Evolutionary conservation across 768 basidiomycete genomes (phyloP), one percentile per base, ranked within the genome.

Genomic region (Mycena epipterygia): DNA sequence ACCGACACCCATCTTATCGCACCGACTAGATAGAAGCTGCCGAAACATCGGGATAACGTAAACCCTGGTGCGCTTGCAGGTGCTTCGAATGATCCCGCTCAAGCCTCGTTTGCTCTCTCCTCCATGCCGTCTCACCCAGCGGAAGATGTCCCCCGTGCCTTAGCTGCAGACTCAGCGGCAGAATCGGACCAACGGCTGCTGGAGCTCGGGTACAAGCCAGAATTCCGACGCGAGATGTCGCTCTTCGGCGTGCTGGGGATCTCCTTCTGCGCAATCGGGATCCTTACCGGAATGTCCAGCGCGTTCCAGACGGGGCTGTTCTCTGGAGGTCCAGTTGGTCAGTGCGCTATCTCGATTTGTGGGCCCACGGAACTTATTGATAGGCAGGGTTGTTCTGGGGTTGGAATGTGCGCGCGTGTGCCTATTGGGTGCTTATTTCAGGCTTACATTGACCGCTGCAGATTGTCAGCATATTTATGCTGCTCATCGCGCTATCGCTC

Each of bases 141-240:
- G 7, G 32, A 61, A 32, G 42, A 63, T 62, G 61, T 52, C 23
- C 68, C 51, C 68, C 74, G 5, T 58, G 58, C 73, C 25, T 46
- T 76, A 63, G 60, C 25, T 21, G 12, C 27, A 25, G 72, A 69
- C 25, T 68, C 55, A 17, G 64, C 52, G 11, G 51, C 64, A 67
- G 30, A 74, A 42, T 80, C 81, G 2, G 85, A 89, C 77, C 77
- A 81, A 69, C 82, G 86, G 32, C 79, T 88, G 59, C 80, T 83
- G 51, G 85, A 87, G 48, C 83, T 90, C 21, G 89, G 88, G 13
- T 89, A 89, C 75, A 85, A 84, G 72, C 82, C 84, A 57, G 86
- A 89, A 70, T 89, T 89, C 75, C 80, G 85, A n/a, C 82, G 89
- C 33, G 87, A 89, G 73, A 89, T 90, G 86, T 87, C 87, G 16